Percentiles rank a stretch among this genome's conserved stretches.
These are phyloP conservation scores for Trichoderma arundinaceum DNA, from an alignment of 2,329 filamentous ascomycete genomes.

Conservation along the genomic window DNA sequence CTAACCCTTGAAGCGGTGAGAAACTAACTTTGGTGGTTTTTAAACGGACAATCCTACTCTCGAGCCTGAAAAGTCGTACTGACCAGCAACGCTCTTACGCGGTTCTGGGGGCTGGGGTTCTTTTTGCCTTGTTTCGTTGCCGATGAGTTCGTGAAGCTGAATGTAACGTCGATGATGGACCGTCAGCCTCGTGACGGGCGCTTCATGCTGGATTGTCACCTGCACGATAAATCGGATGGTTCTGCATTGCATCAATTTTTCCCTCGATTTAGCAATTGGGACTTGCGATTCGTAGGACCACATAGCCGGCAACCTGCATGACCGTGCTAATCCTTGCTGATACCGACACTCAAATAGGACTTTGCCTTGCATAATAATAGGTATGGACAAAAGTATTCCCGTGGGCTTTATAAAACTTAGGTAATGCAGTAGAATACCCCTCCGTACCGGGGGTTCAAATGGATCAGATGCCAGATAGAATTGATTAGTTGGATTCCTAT, in stretches of 20 bases:
- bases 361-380: background rate
- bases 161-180: slow-evolving; percentile 19
- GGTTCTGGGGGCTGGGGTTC: background rate
- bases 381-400: background rate
- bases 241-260: slow-evolving; percentile 21
- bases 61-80: background rate
- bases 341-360: background rate
- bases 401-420: slow-evolving; percentile 21
- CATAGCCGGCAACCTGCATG: background rate
- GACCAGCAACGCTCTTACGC: background rate
- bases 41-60: background rate
- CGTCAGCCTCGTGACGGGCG: slow-evolving; percentile 8
- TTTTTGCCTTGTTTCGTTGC: background rate
- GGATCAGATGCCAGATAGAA: no score
- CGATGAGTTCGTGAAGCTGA: background rate
- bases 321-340: background rate
- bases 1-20: slow-evolving; percentile 23
- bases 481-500: no score
- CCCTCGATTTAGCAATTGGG: background rate
- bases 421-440: slow-evolving; percentile 14
- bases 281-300: slow-evolving; percentile 8
- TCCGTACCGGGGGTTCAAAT: no score
- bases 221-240: slow-evolving; percentile 19
- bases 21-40: slow-evolving; percentile 1
- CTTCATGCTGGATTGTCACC: slow-evolving; percentile 10